These are phyloP conservation scores for Cryphonectria japonica DNA, from an alignment of 2,329 filamentous ascomycete genomes.

Conservation along the genomic window DNA sequence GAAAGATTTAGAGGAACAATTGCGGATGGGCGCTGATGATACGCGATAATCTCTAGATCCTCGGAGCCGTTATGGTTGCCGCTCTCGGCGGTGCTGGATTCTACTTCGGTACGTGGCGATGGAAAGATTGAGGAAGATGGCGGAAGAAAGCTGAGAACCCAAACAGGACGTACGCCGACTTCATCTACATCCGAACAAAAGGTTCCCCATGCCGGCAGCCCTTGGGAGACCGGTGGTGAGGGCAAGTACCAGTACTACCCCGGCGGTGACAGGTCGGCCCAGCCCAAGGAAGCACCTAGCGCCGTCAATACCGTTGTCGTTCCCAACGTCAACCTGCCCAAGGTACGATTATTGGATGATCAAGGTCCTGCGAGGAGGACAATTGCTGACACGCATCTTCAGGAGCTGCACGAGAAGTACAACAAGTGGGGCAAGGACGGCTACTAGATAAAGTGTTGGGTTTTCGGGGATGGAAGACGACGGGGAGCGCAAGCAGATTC, in stretches of 20 bases:
- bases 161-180: conserved; percentile 79
- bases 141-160: conserved; percentile 14
- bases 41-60: conserved; percentile 62
- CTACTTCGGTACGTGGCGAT: conserved; percentile 71
- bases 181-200: conserved; percentile 78
- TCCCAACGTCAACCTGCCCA: conserved; percentile 89
- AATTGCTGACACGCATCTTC: conserved; percentile 30
- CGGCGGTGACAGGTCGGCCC: conserved; percentile 75
- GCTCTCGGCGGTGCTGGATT: conserved; percentile 87
- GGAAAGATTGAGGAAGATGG: conserved; percentile 4
- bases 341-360: conserved; percentile 56
- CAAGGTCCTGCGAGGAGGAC: background rate
- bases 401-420: conserved; percentile 94
- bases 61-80: conserved; percentile 87
- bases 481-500: conserved; percentile 23
- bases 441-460: conserved; percentile 56
- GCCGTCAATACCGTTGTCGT: conserved; percentile 94
- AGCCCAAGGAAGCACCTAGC: conserved; percentile 87
- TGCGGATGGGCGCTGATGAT: conserved; percentile 31
- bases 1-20: conserved; percentile 3
- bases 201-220: conserved; percentile 78
- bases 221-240: conserved; percentile 77
- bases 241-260: conserved; percentile 83
- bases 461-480: conserved; percentile 10
- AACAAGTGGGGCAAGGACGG: conserved; percentile 99